Evolutionary conservation across 2,329 filamentous ascomycete genomes (phyloP).

Genomic region (Aspergillus eucalypticola): DNA sequence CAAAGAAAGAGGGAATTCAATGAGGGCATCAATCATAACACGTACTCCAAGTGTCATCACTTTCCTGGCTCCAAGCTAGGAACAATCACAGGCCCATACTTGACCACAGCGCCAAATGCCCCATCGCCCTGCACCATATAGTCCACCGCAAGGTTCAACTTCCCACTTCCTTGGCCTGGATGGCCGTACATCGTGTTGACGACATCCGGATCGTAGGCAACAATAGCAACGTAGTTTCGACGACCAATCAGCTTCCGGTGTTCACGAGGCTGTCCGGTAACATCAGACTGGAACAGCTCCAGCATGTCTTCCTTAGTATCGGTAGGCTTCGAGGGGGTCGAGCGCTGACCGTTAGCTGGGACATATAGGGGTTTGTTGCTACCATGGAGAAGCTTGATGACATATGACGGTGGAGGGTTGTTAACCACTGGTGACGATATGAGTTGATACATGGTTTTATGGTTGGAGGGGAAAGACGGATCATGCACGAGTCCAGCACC

Average conservation of each 20-base stretch:
- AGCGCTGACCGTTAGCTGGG: constrained; percentile 78
- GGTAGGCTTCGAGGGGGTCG: constrained; percentile 64
- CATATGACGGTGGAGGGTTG: constrained; percentile 77
- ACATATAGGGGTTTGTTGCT: constrained; percentile 91
- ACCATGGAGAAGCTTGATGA: constrained; percentile 85
- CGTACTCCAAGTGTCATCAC: constrained; percentile 34
- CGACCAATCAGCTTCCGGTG: constrained; percentile 90
- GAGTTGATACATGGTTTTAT: constrained; percentile 99
- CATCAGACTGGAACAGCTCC: constrained; percentile 97
- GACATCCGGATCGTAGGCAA: constrained; percentile 89
- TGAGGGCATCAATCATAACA: not conserved
- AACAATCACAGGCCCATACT: constrained; percentile 95
- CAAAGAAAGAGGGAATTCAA: too few relatives aligned
- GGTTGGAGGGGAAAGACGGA: constrained; percentile 82
- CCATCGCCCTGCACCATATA: constrained; percentile 96
- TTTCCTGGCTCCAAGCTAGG: constrained; percentile 78
- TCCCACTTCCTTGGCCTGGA: constrained; percentile 40
- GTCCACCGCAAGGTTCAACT: constrained; percentile 86
- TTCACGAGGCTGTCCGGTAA: constrained; percentile 78
- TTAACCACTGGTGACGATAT: constrained; percentile 93
- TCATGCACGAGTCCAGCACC: constrained; percentile 94
- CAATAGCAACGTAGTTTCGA: constrained; percentile 87
- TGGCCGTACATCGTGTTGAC: constrained; percentile 53
- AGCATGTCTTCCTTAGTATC: constrained; percentile 99
- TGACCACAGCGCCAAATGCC: constrained; percentile 76